These are phyloP conservation scores for Neonectria punicea DNA, from an alignment of 2,329 filamentous ascomycete species.

Conservation along the genomic window DNA sequence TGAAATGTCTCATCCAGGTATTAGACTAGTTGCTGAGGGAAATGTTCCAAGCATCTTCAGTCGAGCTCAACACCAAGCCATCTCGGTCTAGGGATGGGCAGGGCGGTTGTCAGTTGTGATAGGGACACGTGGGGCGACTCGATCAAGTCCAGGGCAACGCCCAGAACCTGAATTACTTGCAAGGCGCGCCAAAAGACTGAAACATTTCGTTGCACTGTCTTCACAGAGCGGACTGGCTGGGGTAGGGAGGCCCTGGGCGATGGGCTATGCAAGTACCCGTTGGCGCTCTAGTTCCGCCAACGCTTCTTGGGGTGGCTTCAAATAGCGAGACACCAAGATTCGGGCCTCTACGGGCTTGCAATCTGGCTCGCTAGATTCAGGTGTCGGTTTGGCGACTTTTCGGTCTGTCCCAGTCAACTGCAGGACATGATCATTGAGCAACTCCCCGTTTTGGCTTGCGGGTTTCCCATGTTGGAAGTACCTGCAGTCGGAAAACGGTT, in stretches of 20 bases:
- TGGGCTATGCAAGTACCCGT: constrained; percentile 42
- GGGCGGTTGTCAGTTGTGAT: constrained; percentile 35
- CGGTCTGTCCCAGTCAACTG: constrained; percentile 19
- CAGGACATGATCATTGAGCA: constrained; percentile 11
- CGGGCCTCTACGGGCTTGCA: constrained; percentile 9
- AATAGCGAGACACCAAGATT: constrained; percentile 33
- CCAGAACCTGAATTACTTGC: neutral
- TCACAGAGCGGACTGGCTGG: constrained; percentile 37
- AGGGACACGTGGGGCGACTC: constrained; percentile 41
- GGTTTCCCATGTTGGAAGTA: constrained; percentile 20
- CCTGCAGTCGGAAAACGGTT: constrained; percentile 22
- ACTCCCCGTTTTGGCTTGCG: constrained; percentile 17
- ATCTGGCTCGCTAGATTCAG: constrained; percentile 25
- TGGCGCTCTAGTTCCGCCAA: constrained; percentile 36
- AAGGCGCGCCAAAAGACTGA: constrained; percentile 18
- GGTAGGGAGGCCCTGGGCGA: constrained; percentile 36
- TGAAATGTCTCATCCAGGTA: constrained; percentile 15
- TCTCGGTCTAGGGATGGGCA: constrained; percentile 7
- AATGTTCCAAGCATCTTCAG: constrained; percentile 15
- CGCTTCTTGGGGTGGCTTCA: constrained; percentile 34
- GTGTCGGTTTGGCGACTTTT: constrained; percentile 20
- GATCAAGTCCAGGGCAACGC: constrained; percentile 23
- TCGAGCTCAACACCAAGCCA: constrained; percentile 23
- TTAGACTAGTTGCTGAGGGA: constrained; percentile 8
- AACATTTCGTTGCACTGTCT: constrained; percentile 37